A percentile compares a stretch with the other conserved stretches of the same genome.
Conservation (phyloP, 257 asterid genomes). For the Lantana camara region DNA sequence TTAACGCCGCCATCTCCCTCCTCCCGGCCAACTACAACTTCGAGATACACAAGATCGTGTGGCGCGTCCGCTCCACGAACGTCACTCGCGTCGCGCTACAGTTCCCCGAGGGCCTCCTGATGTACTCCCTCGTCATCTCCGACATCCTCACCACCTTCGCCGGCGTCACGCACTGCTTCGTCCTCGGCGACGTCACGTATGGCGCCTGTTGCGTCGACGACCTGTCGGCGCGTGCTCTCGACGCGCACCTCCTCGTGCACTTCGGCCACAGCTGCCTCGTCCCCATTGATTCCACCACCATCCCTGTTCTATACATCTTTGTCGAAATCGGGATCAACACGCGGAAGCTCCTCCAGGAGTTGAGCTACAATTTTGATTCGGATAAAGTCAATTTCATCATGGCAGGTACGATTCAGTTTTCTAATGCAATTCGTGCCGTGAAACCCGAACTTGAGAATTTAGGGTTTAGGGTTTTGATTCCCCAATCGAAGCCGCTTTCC, state of each 20-base stretch:
- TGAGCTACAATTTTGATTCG: constrained; percentile 58
- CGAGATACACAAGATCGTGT: constrained; percentile 90
- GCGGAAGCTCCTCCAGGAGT: constrained; percentile 53
- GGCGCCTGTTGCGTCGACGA: constrained; percentile 98
- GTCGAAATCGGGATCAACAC: constrained; percentile 79
- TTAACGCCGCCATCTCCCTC: constrained; percentile 85
- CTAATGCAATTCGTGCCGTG: constrained; percentile 77
- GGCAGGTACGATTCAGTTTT: constrained; percentile 94
- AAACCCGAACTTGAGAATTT: constrained; percentile 78
- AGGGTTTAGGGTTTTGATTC: constrained; percentile 83
- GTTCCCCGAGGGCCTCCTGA: constrained; percentile 90
- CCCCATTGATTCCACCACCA: constrained; percentile 72
- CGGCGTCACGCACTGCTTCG: constrained; percentile 66
- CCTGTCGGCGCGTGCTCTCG: constrained; percentile 88
- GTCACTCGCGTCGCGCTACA: constrained; percentile 91
- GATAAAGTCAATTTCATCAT: constrained; percentile 53
- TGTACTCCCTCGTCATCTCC: constrained; percentile 84
- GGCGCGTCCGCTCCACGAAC: constrained; percentile 65
- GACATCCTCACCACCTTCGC: constrained; percentile 88
- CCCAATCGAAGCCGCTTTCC: constrained; percentile 91
- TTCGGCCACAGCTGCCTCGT: constrained; percentile 96
- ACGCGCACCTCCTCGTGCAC: constrained; percentile 82
- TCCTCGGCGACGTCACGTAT: constrained; percentile 96
- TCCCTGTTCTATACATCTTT: constrained; percentile 81
- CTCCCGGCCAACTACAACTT: constrained; percentile 87